Conservation (phyloP, 805 yeast species). For the Candida sanyiensis region DNA sequence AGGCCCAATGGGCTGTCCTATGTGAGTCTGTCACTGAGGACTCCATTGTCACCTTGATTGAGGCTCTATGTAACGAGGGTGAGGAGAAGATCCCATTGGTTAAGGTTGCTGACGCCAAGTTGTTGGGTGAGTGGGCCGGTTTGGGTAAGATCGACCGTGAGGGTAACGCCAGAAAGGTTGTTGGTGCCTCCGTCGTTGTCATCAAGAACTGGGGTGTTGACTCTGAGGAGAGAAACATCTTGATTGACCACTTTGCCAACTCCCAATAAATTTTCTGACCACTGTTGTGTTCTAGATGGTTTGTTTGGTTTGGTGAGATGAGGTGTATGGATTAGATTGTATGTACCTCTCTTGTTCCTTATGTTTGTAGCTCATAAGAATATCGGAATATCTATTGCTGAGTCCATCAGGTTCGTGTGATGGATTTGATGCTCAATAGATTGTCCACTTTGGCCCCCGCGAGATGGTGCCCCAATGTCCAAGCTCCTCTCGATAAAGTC, state of each 20-base stretch:
- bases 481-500: constrained; percentile 9
- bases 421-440: not conserved
- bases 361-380: constrained; percentile 13
- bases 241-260: constrained; percentile 92
- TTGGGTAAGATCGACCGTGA: constrained; percentile 99
- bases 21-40: constrained; percentile 98
- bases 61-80: constrained; percentile 98
- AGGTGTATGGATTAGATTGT: not conserved
- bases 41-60: constrained; percentile 93
- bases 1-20: constrained; percentile 95
- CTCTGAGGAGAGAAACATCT: constrained; percentile 93
- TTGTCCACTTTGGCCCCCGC: not conserved
- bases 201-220: constrained; percentile 99
- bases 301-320: not conserved
- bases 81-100: constrained; percentile 94
- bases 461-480: not conserved
- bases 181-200: constrained; percentile 99
- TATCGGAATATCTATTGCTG: constrained; percentile 22
- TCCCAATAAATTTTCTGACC: constrained; percentile 52
- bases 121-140: constrained; percentile 99
- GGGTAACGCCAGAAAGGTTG: constrained; percentile 99
- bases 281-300: not conserved
- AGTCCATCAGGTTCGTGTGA: constrained; percentile 2
- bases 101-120: constrained; percentile 99
- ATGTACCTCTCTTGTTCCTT: constrained; percentile 3